A percentile compares a stretch with the other conserved stretches of the same genome.
phyloP scores from a whole-genome alignment of 1,284 basidiomycete species.

The Cystobasidium pallidum region DNA sequence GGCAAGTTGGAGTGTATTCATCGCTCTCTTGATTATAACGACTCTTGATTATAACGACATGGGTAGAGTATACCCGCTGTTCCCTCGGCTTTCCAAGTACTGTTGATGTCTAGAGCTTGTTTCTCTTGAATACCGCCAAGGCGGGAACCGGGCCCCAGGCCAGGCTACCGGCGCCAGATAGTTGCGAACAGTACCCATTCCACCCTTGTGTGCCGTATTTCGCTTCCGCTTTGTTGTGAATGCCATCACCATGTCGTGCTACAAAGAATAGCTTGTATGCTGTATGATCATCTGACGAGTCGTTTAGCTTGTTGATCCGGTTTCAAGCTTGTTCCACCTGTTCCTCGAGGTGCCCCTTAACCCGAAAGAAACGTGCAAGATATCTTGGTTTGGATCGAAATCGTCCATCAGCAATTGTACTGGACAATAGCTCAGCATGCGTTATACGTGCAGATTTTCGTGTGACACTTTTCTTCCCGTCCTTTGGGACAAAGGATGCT shows the following conservation, averaged over 20 bases:
- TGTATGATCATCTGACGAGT: constrained; percentile 56
- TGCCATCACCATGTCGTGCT: constrained; percentile 73
- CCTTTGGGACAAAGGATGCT: constrained; percentile 33
- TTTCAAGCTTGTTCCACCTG: constrained; percentile 66
- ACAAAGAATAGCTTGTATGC: constrained; percentile 68
- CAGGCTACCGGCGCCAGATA: constrained; percentile 71
- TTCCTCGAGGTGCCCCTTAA: constrained; percentile 60
- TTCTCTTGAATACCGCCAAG: constrained; percentile 67
- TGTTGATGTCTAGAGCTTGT: constrained; percentile 66
- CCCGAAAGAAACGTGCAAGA: constrained; percentile 61
- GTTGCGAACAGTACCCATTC: constrained; percentile 67
- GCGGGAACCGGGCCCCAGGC: constrained; percentile 69
- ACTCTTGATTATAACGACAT: constrained; percentile 71
- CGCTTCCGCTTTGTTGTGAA: constrained; percentile 70
- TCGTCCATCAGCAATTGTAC: background rate
- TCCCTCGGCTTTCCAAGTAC: constrained; percentile 67
- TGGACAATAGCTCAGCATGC: background rate
- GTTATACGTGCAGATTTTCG: too few species aligned
- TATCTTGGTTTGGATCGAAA: constrained; percentile 48
- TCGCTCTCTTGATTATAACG: constrained; percentile 71
- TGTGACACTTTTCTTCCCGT: constrained; percentile 6
- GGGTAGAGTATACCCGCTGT: constrained; percentile 64
- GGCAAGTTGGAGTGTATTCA: constrained; percentile 69
- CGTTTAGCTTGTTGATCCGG: constrained; percentile 62
- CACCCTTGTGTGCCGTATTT: constrained; percentile 66